Conservation (phyloP, 345 rosid species). For the Sisymbrium irio region DNA sequence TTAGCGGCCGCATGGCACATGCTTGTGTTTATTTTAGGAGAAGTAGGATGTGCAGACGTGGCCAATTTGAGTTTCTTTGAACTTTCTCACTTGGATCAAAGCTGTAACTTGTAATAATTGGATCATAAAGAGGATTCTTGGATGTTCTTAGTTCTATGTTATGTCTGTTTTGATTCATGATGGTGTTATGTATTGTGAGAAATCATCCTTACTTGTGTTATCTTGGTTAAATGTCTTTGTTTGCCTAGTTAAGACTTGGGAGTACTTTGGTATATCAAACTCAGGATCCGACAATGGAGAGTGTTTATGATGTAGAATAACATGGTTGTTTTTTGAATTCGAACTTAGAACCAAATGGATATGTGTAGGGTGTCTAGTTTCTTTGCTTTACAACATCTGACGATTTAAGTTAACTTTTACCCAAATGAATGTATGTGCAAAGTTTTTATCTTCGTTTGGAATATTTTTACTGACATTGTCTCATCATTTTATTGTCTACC, state of each 20-base stretch:
- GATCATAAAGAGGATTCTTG: background rate
- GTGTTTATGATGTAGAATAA: background rate
- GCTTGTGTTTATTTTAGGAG: background rate
- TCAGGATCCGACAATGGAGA: background rate
- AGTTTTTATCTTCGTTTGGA: background rate
- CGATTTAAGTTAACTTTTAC: background rate
- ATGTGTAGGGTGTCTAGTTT: background rate
- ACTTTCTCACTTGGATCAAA: background rate
- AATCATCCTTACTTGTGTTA: background rate
- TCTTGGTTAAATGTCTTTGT: background rate
- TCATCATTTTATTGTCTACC: constrained; percentile 18
- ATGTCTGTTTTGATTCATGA: background rate
- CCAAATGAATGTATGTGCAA: background rate
- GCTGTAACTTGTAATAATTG: background rate
- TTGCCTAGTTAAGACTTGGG: background rate
- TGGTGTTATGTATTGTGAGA: too few relatives aligned
- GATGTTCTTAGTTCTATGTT: background rate
- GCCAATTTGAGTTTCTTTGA: background rate
- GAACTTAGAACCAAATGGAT: background rate
- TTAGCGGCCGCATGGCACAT: background rate
- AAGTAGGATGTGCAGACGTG: background rate
- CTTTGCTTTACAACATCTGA: background rate
- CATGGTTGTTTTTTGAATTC: background rate
- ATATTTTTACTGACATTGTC: background rate
- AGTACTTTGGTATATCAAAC: background rate